Base-by-base conservation (phyloP, 352 stramenopile species). In the Pythium grandisporangium region DNA sequence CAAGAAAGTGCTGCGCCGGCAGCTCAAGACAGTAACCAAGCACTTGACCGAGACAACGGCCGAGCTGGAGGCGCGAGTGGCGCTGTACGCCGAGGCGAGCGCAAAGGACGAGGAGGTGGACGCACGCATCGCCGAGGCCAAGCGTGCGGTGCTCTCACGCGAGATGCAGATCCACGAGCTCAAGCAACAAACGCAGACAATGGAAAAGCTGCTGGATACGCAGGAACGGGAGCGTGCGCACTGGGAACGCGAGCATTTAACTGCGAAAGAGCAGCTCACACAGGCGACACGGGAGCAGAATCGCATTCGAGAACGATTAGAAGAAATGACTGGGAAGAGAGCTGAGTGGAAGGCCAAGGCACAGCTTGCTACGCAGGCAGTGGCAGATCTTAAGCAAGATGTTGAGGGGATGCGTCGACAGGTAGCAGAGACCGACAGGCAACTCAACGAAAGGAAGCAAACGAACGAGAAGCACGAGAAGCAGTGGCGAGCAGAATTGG, bases 101-200 rank as follows among this genome's bases (percentile, higher is more conserved):
- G 56, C 53, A 19, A 63, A 66, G 30, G 59, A 70, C 12, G 71
- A 70, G 33, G 47, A 25, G 4, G 44, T 72, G 14, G 67, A 84
- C 42, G 30, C 36, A 12, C 64, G 70, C 12, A 46, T 69, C 11
- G 46, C 41, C 0, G 58, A 77, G n/a, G 65, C 60, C 13, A 76
- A 72, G 47, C 65, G 70, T 36, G 51, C 58, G 10, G 26, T 82
- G n/a, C 55, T 84, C 35, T 78, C 59, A 22, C 61, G 55, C 22
- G 70, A 86, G 42, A 83, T 86, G 68, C 61, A 74, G 22, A 48
- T 76, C 30, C 61, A 82, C 32, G 68, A 79, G 10, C 58, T 70
- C 23, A 37, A 48, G 13, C 61, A 81, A 48, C 54, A 70, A 25
- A 42, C 53, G 17, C 48, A 45, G 17, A 46, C 47, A 14, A 51